A percentile compares a stretch with the other conserved stretches of the same genome.
Evolutionary conservation across 2,329 filamentous ascomycete genomes (phyloP).

Genomic region (Colletotrichum chrysophilum): DNA sequence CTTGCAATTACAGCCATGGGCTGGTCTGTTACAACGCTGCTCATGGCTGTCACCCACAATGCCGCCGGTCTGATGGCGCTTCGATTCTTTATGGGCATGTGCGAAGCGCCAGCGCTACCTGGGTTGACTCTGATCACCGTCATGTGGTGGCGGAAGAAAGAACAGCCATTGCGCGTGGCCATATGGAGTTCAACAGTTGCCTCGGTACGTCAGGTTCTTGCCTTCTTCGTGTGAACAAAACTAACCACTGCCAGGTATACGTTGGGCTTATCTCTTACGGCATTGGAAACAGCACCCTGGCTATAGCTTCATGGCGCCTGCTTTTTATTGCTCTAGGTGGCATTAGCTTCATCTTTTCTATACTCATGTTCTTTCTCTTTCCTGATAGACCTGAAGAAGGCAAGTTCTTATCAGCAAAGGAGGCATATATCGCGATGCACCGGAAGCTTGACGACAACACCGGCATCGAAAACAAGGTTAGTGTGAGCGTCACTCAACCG

Average conservation of each 20-base stretch:
- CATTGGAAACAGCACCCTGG: neutral
- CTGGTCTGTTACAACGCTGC: slow-evolving; percentile 54
- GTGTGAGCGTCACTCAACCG: neutral
- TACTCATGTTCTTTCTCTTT: slow-evolving; percentile 23
- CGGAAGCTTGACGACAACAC: slow-evolving; percentile 38
- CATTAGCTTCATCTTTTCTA: slow-evolving; percentile 34
- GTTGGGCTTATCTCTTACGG: neutral
- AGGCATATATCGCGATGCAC: slow-evolving; percentile 29
- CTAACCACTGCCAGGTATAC: neutral
- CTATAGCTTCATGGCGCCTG: slow-evolving; percentile 20
- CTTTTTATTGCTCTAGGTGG: slow-evolving; percentile 41
- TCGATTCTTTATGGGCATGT: slow-evolving; percentile 60
- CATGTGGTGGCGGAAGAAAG: slow-evolving; percentile 51
- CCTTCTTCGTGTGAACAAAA: neutral
- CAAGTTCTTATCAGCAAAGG: neutral
- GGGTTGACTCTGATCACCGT: slow-evolving; percentile 61
- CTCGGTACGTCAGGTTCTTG: neutral
- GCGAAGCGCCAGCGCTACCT: slow-evolving; percentile 63
- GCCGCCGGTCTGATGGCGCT: slow-evolving; percentile 61
- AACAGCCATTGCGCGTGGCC: neutral
- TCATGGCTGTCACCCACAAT: slow-evolving; percentile 55
- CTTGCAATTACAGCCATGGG: slow-evolving; percentile 46
- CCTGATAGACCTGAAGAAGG: slow-evolving; percentile 28
- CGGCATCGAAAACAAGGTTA: slow-evolving; percentile 33
- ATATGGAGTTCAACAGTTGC: neutral